Percentiles rank a stretch among this genome's conserved stretches.
Evolutionary conservation across 768 basidiomycete genomes (phyloP).

Genomic region (Mrakia hoshinonis): DNA sequence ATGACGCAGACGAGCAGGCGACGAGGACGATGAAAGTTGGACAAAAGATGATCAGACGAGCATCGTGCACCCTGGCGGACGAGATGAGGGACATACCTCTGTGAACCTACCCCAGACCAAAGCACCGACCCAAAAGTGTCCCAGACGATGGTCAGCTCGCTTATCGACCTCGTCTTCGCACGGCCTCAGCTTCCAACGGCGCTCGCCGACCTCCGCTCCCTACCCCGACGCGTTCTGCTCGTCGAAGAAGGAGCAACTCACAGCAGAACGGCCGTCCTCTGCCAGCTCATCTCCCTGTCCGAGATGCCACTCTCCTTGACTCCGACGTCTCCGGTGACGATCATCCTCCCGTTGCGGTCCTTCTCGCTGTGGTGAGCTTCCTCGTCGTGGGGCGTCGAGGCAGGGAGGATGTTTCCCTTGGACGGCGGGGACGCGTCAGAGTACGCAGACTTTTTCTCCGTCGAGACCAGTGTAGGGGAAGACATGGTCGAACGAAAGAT

Average conservation of each 20-base stretch:
- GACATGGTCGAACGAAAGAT: too few relatives aligned
- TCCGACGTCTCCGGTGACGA: not conserved
- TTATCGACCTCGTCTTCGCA: not conserved
- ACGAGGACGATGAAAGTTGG: not conserved
- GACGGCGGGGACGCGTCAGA: too few relatives aligned
- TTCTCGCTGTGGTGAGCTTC: not conserved
- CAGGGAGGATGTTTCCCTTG: too few relatives aligned
- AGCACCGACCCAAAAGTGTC: too few relatives aligned
- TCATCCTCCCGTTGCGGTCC: not conserved
- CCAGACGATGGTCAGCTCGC: not conserved
- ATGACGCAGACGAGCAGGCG: slow-evolving; percentile 2
- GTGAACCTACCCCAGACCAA: too few relatives aligned
- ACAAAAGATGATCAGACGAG: not conserved
- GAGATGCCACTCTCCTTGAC: not conserved
- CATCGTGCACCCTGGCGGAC: not conserved
- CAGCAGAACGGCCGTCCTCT: slow-evolving; percentile 20
- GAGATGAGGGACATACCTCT: not conserved
- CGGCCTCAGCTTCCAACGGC: not conserved
- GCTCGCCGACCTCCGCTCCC: too few relatives aligned
- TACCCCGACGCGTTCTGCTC: not conserved
- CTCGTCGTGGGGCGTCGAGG: too few relatives aligned
- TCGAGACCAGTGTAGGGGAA: too few relatives aligned
- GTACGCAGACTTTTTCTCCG: too few relatives aligned
- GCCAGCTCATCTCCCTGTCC: slow-evolving; percentile 24
- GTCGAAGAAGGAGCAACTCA: not conserved